Base-by-base conservation (phyloP, 2,329 filamentous ascomycete genomes). In the Tolypocladium pustulatum region DNA sequence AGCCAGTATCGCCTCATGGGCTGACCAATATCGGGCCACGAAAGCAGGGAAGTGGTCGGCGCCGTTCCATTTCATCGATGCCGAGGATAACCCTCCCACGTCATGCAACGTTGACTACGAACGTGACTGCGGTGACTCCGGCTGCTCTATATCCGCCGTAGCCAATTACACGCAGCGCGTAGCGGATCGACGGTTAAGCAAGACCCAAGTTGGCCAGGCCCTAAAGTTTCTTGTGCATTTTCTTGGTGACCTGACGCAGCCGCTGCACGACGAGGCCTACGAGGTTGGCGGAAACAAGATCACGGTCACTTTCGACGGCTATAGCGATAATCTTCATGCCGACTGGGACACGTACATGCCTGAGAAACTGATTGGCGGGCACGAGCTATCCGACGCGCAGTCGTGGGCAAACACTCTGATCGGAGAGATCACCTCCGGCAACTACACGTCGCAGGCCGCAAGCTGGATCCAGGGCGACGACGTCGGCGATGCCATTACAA, bases 291-390 rank as follows among this genome's bases (percentile, higher is more conserved):
- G 82, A 3, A 86, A 67, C 58, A 38, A 55, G 65, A 81, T 86
- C 62, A 63, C 70, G 0, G 83, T 86, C 7, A 71, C 70, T 1
- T 87, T 82, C 67, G 70, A 77, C 57, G 75, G 76, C 17, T 72
- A 76, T 30, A 64, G 66, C 41, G 81, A 80, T 34, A 87, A 87
- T 66, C 74, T 87, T 7, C 84, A 87, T 67, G 68, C 79, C 5
- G 75, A 81, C 56, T 87, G 84, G 84, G 84, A 87, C 66, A 82
- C 78, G 7, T 72, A 76, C 55, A 84, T 86, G 61, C 78, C 81
- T 13, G 76, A 83, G 65, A 70, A 71, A 56, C 68, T 74, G 38
- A 66, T 71, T 1, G 75, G 74, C 58, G 74, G 73, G 60, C 66
- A 65, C 34, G 66, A 65, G 4, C 64, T 73, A 49, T 53, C 69